A percentile compares a stretch with the other conserved stretches of the same genome.
Conservation (phyloP, 1,284 basidiomycete species). For the Cryptococcus sp. region DNA sequence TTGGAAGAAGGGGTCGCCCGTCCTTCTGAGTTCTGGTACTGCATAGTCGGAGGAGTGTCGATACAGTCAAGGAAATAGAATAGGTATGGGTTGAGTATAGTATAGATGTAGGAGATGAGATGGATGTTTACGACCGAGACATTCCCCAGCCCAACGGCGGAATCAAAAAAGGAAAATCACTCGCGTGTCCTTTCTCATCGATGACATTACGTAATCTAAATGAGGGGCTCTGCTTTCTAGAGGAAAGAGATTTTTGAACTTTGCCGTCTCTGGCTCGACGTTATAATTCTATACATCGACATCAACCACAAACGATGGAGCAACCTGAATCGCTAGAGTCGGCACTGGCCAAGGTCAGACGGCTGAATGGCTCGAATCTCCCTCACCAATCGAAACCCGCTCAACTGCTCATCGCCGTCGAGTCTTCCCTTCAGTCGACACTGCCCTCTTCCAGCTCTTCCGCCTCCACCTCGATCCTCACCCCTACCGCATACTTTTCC, state of each 20-base stretch:
- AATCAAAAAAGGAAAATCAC: neutral
- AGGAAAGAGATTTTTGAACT: neutral
- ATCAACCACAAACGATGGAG: slow-evolving; percentile 9
- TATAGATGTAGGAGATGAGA: neutral
- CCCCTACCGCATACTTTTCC: slow-evolving; percentile 82
- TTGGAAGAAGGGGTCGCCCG: neutral
- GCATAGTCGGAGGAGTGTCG: neutral
- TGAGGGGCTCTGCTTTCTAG: neutral
- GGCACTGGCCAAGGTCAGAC: slow-evolving; percentile 77
- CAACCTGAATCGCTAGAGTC: slow-evolving; percentile 28
- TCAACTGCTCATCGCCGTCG: slow-evolving; percentile 78
- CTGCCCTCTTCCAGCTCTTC: slow-evolving; percentile 41
- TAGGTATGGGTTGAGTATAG: neutral
- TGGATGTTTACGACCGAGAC: neutral
- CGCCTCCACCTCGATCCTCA: slow-evolving; percentile 58
- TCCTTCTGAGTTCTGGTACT: neutral
- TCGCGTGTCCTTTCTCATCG: too few relatives aligned
- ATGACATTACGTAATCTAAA: neutral
- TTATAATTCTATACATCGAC: neutral
- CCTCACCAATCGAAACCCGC: slow-evolving; percentile 88
- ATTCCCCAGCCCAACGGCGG: neutral
- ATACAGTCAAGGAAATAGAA: neutral
- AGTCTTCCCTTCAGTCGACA: slow-evolving; percentile 62
- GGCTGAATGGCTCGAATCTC: slow-evolving; percentile 73
- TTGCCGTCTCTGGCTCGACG: neutral